Evolutionary conservation across 768 basidiomycete species (phyloP).

Genomic region (Kwoniella shandongensis): DNA sequence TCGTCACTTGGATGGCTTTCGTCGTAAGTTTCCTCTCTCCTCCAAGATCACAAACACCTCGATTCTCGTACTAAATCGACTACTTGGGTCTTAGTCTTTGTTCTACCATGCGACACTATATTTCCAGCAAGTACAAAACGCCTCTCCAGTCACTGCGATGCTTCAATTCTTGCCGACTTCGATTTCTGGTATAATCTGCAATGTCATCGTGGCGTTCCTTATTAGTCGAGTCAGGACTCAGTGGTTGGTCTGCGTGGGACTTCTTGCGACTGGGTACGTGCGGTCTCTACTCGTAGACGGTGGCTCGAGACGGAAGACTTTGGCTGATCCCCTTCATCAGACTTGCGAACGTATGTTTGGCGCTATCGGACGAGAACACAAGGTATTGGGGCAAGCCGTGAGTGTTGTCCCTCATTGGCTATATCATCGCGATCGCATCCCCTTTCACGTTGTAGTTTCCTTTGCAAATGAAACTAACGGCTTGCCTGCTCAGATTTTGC

Average conservation of each 20-base stretch:
- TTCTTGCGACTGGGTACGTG: conserved; percentile 47
- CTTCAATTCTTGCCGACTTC: conserved; percentile 41
- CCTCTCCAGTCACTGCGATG: conserved; percentile 19
- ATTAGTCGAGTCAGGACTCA: conserved; percentile 45
- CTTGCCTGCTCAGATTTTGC: too few species aligned
- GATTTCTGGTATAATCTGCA: conserved; percentile 35
- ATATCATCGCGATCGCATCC: too few species aligned
- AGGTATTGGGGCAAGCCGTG: conserved; percentile 40
- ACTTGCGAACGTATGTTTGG: conserved; percentile 37
- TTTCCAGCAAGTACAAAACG: conserved; percentile 19
- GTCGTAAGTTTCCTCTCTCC: conserved; percentile 37
- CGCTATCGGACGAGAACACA: conserved; percentile 23
- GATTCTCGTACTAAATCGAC: conserved; percentile 39
- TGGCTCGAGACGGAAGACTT: too few species aligned
- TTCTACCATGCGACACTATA: conserved; percentile 24
- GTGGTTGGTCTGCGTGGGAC: conserved; percentile 45
- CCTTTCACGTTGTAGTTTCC: too few species aligned
- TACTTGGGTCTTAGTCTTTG: conserved; percentile 25
- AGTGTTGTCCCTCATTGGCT: too few species aligned
- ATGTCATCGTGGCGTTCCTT: conserved; percentile 44
- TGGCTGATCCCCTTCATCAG: too few species aligned
- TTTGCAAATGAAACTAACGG: too few species aligned
- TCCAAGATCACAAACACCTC: conserved; percentile 26
- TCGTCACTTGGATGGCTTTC: conserved; percentile 43
- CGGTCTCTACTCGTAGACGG: conserved; percentile 7